Conservation (phyloP, 768 basidiomycete genomes). For the Leccinum broughii region DNA sequence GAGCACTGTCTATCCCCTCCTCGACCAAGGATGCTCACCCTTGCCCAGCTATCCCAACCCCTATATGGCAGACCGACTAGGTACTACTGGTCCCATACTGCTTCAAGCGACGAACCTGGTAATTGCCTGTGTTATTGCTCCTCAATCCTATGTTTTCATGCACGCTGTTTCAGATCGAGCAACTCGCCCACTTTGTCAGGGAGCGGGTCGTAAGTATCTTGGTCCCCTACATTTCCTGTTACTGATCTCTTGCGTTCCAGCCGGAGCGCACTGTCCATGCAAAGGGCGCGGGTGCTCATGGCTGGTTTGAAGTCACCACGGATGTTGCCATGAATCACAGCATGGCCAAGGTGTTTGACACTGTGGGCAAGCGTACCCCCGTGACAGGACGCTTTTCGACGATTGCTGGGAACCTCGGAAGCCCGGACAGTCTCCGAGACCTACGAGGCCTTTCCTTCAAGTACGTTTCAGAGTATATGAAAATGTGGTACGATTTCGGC, state of each 20-base stretch:
- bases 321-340: conserved; percentile 16
- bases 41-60: conserved; percentile 17
- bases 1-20: not conserved
- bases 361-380: conserved; percentile 18
- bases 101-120: conserved; percentile 16
- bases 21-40: not conserved
- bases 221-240: not conserved
- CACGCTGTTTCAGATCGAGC: conserved; percentile 13
- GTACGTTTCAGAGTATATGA: conserved; percentile 32
- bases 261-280: conserved; percentile 21
- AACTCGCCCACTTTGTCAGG: conserved; percentile 19
- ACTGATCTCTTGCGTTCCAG: not conserved
- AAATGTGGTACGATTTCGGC: not conserved
- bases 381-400: conserved; percentile 49
- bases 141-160: not conserved
- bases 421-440: conserved; percentile 49
- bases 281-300: conserved; percentile 20
- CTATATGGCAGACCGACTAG: conserved; percentile 16
- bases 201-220: conserved; percentile 18
- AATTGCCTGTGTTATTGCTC: not conserved
- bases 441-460: conserved; percentile 55
- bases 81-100: conserved; percentile 15
- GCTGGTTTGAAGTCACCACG: conserved; percentile 21
- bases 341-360: conserved; percentile 17
- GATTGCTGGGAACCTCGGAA: conserved; percentile 52